These are phyloP conservation scores for Ambispora gerdemannii DNA, from an alignment of 192 early-diverging fungal species.

Conservation along the genomic window DNA sequence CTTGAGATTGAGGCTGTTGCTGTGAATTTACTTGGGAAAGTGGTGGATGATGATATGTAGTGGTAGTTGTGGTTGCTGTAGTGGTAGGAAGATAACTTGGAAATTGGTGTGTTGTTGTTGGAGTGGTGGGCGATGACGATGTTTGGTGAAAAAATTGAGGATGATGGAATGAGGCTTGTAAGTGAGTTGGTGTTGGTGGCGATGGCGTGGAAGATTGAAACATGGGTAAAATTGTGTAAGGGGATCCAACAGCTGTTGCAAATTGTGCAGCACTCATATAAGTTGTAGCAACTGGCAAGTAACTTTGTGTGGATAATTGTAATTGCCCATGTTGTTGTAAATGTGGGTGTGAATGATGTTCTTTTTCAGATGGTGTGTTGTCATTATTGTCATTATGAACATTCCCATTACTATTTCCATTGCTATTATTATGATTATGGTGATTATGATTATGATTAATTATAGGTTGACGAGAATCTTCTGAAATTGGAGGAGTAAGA, in stretches of 20 bases:
- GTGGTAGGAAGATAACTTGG: background rate
- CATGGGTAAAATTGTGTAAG: background rate
- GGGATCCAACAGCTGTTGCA: too few relatives aligned
- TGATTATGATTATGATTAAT: background rate
- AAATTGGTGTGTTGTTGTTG: background rate
- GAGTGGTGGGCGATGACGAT: background rate
- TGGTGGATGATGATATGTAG: background rate
- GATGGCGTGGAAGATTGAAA: background rate
- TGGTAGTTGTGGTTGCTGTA: background rate
- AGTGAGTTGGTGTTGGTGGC: background rate
- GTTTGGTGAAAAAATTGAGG: background rate
- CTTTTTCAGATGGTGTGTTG: background rate
- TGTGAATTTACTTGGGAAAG: background rate
- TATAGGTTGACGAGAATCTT: background rate
- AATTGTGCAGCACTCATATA: background rate
- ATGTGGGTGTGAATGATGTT: background rate
- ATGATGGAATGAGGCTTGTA: background rate
- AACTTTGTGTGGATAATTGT: background rate
- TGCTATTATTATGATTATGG: background rate
- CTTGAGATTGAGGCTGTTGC: background rate
- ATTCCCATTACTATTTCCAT: too few relatives aligned
- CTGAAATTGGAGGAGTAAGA: background rate
- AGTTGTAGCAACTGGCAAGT: background rate
- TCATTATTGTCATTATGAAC: background rate
- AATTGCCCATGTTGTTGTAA: background rate